Percentiles rank a stretch among this genome's conserved stretches.
Evolutionary conservation across 2,329 filamentous ascomycete genomes (phyloP).

Genomic region (Colletotrichum eleusines): DNA sequence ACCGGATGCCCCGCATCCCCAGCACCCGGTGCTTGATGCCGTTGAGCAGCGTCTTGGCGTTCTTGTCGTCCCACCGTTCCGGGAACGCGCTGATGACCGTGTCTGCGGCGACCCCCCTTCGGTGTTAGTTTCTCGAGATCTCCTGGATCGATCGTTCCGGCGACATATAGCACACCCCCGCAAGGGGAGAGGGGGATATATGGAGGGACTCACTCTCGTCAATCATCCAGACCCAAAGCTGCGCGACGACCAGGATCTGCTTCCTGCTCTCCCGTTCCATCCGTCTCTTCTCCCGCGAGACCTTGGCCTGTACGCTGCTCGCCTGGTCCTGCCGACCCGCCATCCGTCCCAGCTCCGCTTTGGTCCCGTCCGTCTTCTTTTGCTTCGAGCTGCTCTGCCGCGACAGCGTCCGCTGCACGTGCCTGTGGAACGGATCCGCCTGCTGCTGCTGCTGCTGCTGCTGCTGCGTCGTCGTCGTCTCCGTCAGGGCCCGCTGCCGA

Average conservation of each 20-base stretch:
- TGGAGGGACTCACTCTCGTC: constrained; percentile 37
- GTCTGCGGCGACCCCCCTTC: constrained; percentile 7
- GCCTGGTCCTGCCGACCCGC: constrained; percentile 41
- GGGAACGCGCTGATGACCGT: constrained; percentile 43
- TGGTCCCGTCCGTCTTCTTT: constrained; percentile 43
- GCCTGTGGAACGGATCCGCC: constrained; percentile 32
- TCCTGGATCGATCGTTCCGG: not conserved
- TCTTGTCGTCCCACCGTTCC: constrained; percentile 43
- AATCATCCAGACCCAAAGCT: constrained; percentile 44
- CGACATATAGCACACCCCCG: too few relatives aligned
- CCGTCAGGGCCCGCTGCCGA: not conserved
- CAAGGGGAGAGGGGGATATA: too few relatives aligned
- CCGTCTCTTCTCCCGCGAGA: constrained; percentile 34
- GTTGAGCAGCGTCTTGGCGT: constrained; percentile 42
- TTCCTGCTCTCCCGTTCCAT: constrained; percentile 47
- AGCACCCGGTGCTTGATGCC: constrained; percentile 41
- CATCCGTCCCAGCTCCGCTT: constrained; percentile 43
- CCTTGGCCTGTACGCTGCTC: constrained; percentile 40
- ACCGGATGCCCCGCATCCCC: constrained; percentile 29
- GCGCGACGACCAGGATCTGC: constrained; percentile 47
- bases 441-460: not conserved
- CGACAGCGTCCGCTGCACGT: constrained; percentile 27
- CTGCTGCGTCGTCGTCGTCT: not conserved
- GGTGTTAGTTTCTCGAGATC: too few relatives aligned
- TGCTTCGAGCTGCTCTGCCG: constrained; percentile 42